These are phyloP conservation scores for Corniculantispora saksenae DNA, from an alignment of 2,329 filamentous ascomycete genomes.

Conservation along the genomic window DNA sequence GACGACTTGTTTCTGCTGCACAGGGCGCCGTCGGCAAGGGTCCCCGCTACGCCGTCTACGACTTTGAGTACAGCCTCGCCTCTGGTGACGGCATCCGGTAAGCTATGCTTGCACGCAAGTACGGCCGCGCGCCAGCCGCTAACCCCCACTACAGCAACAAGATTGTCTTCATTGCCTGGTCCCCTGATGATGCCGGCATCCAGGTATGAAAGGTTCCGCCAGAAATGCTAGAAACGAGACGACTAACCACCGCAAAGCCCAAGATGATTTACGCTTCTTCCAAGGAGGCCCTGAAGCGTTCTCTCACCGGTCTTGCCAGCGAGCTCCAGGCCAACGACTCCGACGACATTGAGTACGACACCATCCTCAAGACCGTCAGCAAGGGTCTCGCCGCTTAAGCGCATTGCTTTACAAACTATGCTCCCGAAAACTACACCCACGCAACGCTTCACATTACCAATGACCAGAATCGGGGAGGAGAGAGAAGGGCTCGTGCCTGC, in stretches of 20 bases:
- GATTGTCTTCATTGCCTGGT: slow-evolving; percentile 78
- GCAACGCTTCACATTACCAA: slow-evolving; percentile 3
- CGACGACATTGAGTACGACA: slow-evolving; percentile 79
- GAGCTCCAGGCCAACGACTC: slow-evolving; percentile 84
- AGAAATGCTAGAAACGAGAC: neutral
- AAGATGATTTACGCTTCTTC: slow-evolving; percentile 92
- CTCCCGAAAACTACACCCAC: neutral
- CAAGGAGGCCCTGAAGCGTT: slow-evolving; percentile 81
- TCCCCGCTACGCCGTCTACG: slow-evolving; percentile 81
- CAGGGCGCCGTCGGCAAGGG: slow-evolving; percentile 64
- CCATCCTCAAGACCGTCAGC: slow-evolving; percentile 66
- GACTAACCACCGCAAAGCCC: slow-evolving; percentile 50
- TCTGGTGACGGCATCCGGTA: slow-evolving; percentile 74
- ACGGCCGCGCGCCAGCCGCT: slow-evolving; percentile 24
- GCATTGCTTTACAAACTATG: neutral
- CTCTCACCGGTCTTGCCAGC: slow-evolving; percentile 71
- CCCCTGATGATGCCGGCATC: slow-evolving; percentile 76
- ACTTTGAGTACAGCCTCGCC: slow-evolving; percentile 75
- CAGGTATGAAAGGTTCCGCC: slow-evolving; percentile 58
- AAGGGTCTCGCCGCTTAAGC: slow-evolving; percentile 60
- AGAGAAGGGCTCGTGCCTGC: neutral
- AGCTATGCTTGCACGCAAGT: slow-evolving; percentile 21
- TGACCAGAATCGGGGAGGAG: slow-evolving; percentile 2
- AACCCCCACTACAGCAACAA: slow-evolving; percentile 59
- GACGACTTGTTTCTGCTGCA: neutral